Conservation (phyloP, 768 basidiomycete species). For the Nidularia sp. region DNA sequence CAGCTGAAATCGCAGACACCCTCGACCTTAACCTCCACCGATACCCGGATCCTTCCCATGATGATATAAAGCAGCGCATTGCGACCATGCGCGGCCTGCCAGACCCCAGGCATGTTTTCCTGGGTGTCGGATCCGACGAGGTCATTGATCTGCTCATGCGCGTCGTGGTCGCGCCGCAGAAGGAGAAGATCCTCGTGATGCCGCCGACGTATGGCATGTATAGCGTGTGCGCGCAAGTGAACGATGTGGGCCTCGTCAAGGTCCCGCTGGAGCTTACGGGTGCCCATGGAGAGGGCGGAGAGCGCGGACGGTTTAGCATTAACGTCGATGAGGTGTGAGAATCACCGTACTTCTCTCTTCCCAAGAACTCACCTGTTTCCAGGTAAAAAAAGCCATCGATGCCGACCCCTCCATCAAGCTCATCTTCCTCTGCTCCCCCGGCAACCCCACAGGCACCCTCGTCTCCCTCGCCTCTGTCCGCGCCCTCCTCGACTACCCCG, state of each 20-base stretch:
- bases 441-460: slow-evolving; percentile 91
- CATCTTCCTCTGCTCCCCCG: slow-evolving; percentile 93
- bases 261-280: slow-evolving; percentile 64
- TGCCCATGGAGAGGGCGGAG: slow-evolving; percentile 68
- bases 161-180: slow-evolving; percentile 72
- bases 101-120: slow-evolving; percentile 66
- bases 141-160: slow-evolving; percentile 93
- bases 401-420: slow-evolving; percentile 81
- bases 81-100: slow-evolving; percentile 71
- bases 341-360: slow-evolving; percentile 1
- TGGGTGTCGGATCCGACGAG: slow-evolving; percentile 97
- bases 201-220: slow-evolving; percentile 99
- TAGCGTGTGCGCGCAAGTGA: slow-evolving; percentile 88
- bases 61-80: slow-evolving; percentile 71
- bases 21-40: slow-evolving; percentile 67
- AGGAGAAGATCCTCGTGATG: slow-evolving; percentile 81
- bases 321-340: slow-evolving; percentile 65
- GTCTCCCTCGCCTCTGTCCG: slow-evolving; percentile 71
- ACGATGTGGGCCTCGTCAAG: slow-evolving; percentile 82
- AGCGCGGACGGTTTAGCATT: slow-evolving; percentile 67
- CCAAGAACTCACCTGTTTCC: not conserved
- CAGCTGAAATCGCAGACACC: slow-evolving; percentile 15
- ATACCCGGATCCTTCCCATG: slow-evolving; percentile 92
- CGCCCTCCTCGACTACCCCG: slow-evolving; percentile 67
- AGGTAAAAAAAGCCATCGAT: slow-evolving; percentile 71